phyloP scores from a whole-genome alignment of 2,329 filamentous ascomycete species.

The Trichophyton equinum region DNA sequence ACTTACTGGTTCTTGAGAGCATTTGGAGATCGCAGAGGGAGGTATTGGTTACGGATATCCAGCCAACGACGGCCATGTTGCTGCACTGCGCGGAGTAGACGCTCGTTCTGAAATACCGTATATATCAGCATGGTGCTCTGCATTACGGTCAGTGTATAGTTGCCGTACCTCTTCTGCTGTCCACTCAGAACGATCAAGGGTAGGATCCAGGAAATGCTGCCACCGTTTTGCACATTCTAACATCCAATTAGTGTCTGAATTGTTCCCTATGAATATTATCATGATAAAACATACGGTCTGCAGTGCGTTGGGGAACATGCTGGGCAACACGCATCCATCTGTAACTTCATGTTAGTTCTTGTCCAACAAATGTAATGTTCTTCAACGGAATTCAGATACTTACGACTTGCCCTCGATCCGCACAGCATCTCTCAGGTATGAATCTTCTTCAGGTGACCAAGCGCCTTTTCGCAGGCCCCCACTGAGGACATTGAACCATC shows the following conservation, averaged over 20 bases:
- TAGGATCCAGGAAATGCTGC: constrained; percentile 3
- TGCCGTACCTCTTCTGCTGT: not conserved
- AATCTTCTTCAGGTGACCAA: constrained; percentile 3
- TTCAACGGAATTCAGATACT: not conserved
- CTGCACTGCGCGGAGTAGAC: not conserved
- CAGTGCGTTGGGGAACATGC: not conserved
- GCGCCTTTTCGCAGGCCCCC: constrained; percentile 1
- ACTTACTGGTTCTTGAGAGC: constrained; percentile 5
- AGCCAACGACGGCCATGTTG: not conserved
- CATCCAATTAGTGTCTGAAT: not conserved
- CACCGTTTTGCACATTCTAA: constrained; percentile 7
- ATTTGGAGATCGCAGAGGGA: constrained; percentile 3
- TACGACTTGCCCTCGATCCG: not conserved
- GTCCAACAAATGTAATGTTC: not conserved
- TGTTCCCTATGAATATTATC: not conserved
- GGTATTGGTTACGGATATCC: constrained; percentile 2
- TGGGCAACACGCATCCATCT: constrained; percentile 4
- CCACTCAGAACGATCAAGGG: constrained; percentile 4
- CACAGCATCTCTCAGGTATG: not conserved
- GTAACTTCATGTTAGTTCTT: not conserved
- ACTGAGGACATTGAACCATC: constrained; percentile 4
- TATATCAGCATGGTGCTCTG: not conserved
- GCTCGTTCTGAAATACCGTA: not conserved
- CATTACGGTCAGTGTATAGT: not conserved
- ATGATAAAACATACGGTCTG: not conserved